A percentile compares a stretch with the other conserved stretches of the same genome.
These are phyloP conservation scores for Geranium rotundifolium DNA, from an alignment of 345 rosid species.

Conservation along the genomic window DNA sequence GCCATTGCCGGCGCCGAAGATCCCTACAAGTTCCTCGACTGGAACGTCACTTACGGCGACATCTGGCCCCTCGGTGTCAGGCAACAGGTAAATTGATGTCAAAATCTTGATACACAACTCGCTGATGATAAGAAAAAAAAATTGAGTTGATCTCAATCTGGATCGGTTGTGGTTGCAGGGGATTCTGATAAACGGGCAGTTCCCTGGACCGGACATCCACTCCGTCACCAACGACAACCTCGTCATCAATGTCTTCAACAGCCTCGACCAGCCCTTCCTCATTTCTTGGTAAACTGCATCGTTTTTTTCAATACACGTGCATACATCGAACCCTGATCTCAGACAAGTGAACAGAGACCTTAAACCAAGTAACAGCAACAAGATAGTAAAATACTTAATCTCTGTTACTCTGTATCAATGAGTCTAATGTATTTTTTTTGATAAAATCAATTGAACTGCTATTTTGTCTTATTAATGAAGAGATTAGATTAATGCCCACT, in stretches of 20 bases:
- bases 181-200: conserved; percentile 42
- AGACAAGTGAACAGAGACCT: too few relatives aligned
- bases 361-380: too few relatives aligned
- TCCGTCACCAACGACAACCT: conserved; percentile 35
- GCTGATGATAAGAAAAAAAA: too few relatives aligned
- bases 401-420: too few relatives aligned
- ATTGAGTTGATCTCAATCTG: not conserved
- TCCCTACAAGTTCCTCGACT: conserved; percentile 31
- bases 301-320: too few relatives aligned
- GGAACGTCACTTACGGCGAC: conserved; percentile 40
- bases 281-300: conserved; percentile 18
- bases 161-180: conserved; percentile 19
- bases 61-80: conserved; percentile 38
- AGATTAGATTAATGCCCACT: too few relatives aligned
- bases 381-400: too few relatives aligned
- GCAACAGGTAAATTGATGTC: conserved; percentile 19
- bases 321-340: too few relatives aligned
- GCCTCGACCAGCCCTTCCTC: conserved; percentile 40
- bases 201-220: conserved; percentile 42
- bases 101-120: too few relatives aligned
- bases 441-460: too few relatives aligned
- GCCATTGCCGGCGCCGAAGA: conserved; percentile 20
- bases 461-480: too few relatives aligned
- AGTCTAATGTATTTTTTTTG: too few relatives aligned
- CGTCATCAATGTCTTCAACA: conserved; percentile 36